These are phyloP conservation scores for Dioszegia crocea DNA, from an alignment of 768 basidiomycete species.

Conservation along the genomic window DNA sequence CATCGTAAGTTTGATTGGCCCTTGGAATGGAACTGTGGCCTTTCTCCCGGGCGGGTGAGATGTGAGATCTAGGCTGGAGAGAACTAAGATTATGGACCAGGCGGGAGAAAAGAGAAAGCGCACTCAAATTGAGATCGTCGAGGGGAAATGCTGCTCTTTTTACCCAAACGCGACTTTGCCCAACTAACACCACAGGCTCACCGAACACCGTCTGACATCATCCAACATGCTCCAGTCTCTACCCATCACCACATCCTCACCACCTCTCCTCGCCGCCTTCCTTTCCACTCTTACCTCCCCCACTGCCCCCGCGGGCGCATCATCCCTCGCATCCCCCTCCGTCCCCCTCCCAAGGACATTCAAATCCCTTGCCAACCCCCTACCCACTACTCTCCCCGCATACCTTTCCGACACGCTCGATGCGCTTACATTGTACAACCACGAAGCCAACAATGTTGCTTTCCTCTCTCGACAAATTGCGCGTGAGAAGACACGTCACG, in stretches of 20 bases:
- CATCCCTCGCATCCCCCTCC: conserved; percentile 47
- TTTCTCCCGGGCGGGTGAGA: too few relatives aligned
- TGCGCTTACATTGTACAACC: conserved; percentile 75
- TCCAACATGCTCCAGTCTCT: conserved; percentile 80
- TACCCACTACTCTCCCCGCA: conserved; percentile 61
- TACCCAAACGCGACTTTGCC: too few relatives aligned
- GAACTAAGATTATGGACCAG: too few relatives aligned
- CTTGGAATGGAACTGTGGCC: too few relatives aligned
- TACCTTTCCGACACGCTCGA: conserved; percentile 82
- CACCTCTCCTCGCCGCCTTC: conserved; percentile 74
- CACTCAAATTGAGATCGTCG: too few relatives aligned
- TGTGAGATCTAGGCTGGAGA: too few relatives aligned
- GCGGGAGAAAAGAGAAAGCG: too few relatives aligned
- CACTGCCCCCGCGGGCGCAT: conserved; percentile 12
- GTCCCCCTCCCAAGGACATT: conserved; percentile 57
- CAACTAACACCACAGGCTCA: conserved; percentile 56
- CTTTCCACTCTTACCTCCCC: conserved; percentile 60
- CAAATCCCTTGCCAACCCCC: conserved; percentile 66
- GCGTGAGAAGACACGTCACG: conserved; percentile 74
- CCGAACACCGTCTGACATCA: conserved; percentile 75
- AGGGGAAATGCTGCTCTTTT: too few relatives aligned
- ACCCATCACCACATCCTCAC: conserved; percentile 76
- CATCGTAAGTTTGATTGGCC: conserved; percentile 59
- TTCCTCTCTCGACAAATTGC: conserved; percentile 83
- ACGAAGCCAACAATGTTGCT: conserved; percentile 87